Conservation (phyloP, 208 protist genomes). For the Crithidia thermophila region DNA sequence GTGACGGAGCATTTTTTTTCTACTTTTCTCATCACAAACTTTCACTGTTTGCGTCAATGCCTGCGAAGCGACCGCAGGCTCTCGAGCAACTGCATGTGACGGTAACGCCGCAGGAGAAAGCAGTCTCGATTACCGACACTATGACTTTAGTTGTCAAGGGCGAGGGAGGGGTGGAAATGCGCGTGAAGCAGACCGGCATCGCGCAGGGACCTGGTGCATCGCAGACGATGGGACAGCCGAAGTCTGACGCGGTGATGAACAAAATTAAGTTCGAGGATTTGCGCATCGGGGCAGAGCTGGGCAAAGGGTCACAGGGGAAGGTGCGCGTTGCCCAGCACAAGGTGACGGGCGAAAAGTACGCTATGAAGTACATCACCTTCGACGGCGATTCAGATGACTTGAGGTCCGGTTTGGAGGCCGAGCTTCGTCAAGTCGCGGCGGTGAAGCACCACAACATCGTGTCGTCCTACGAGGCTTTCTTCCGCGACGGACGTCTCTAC, state of each 20-base stretch:
- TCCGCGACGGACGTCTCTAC: slow-evolving; percentile 83
- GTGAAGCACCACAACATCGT: slow-evolving; percentile 91
- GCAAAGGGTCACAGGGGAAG: slow-evolving; percentile 89
- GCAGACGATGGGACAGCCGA: slow-evolving; percentile 12
- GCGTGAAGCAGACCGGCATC: slow-evolving; percentile 89
- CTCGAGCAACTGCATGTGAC: slow-evolving; percentile 68
- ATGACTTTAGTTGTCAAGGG: slow-evolving; percentile 91
- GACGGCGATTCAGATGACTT: slow-evolving; percentile 78
- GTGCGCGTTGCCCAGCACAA: slow-evolving; percentile 83
- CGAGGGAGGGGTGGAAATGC: slow-evolving; percentile 82
- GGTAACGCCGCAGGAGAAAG: slow-evolving; percentile 62
- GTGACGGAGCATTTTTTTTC: too few relatives aligned
- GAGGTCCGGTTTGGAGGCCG: slow-evolving; percentile 65
- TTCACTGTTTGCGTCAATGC: slow-evolving; percentile 50
- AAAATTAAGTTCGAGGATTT: slow-evolving; percentile 90
- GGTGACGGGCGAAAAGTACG: slow-evolving; percentile 76
- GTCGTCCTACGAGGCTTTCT: slow-evolving; percentile 91
- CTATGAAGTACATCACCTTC: slow-evolving; percentile 87
- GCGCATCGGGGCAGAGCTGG: slow-evolving; percentile 73
- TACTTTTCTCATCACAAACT: too few relatives aligned
- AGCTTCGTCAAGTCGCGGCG: slow-evolving; percentile 81
- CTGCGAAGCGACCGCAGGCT: slow-evolving; percentile 73
- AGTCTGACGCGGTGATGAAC: slow-evolving; percentile 63
- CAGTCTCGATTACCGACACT: slow-evolving; percentile 90
- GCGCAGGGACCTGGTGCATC: slow-evolving; percentile 38